Conservation (phyloP, 345 rosid species). For the Rhizophora mangle region DNA sequence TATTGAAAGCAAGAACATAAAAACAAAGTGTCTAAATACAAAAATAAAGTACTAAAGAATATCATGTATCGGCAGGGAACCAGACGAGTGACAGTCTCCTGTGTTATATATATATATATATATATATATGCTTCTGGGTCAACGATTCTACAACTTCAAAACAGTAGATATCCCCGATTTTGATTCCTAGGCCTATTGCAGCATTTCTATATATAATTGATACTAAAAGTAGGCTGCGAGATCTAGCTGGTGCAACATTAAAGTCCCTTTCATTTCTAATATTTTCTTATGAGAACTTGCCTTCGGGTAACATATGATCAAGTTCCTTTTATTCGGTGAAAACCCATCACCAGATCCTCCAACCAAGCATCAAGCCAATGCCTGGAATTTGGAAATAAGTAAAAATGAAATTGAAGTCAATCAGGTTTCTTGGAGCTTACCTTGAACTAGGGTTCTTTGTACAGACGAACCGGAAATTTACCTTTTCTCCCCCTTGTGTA, state of each 20-base stretch:
- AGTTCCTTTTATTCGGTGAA: no score
- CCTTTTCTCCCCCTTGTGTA: neutral
- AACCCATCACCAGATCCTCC: no score
- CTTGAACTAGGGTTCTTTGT: constrained; percentile 17
- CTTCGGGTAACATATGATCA: no score
- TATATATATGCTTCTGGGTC: neutral
- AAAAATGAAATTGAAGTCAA: neutral
- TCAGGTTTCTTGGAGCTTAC: constrained; percentile 1
- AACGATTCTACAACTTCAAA: neutral
- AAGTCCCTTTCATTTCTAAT: neutral
- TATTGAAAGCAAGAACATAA: neutral
- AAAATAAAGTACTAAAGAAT: neutral
- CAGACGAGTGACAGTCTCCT: neutral
- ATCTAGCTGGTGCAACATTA: neutral
- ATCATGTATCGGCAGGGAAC: neutral
- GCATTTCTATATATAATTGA: neutral
- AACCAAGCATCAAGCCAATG: no score
- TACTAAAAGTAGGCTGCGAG: neutral
- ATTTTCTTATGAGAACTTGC: neutral
- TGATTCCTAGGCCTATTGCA: neutral
- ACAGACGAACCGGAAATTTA: neutral
- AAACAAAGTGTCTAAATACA: neutral
- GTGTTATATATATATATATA: neutral
- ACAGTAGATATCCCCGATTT: neutral
- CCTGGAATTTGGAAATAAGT: neutral